phyloP scores from a whole-genome alignment of 148 eudicot species.

The Nepenthes mirabilis region DNA sequence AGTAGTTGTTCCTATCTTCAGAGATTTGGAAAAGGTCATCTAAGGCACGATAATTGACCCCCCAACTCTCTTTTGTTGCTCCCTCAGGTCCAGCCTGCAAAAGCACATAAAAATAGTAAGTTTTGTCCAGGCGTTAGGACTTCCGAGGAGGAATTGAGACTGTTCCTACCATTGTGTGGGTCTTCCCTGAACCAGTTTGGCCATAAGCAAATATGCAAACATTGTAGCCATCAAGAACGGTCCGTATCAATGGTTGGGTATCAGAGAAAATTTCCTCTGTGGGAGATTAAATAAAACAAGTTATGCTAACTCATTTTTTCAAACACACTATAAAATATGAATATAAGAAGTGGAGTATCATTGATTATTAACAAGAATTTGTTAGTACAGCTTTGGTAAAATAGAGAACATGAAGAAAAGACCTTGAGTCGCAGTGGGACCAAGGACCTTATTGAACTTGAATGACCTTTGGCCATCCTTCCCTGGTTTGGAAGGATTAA shows the following conservation, averaged over 20 bases:
- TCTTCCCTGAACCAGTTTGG: slow-evolving; percentile 83
- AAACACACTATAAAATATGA: not conserved
- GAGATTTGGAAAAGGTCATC: slow-evolving; percentile 51
- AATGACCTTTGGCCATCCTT: slow-evolving; percentile 61
- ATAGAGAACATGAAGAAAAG: slow-evolving; percentile 11
- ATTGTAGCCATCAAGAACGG: slow-evolving; percentile 70
- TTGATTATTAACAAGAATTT: not conserved
- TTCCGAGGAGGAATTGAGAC: not conserved
- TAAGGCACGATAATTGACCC: slow-evolving; percentile 63
- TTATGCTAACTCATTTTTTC: not conserved
- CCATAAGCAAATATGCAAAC: slow-evolving; percentile 84
- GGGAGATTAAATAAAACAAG: slow-evolving; percentile 3
- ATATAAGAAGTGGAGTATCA: not conserved
- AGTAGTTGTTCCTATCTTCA: slow-evolving; percentile 32
- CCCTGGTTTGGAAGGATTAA: slow-evolving; percentile 56
- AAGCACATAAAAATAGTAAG: slow-evolving; percentile 3
- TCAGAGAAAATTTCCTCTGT: slow-evolving; percentile 49
- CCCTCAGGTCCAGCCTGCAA: slow-evolving; percentile 49
- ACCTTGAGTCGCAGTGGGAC: slow-evolving; percentile 81
- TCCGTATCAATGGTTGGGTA: slow-evolving; percentile 49
- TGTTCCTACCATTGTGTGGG: slow-evolving; percentile 54
- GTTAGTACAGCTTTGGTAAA: not conserved
- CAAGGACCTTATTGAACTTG: slow-evolving; percentile 85
- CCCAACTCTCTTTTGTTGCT: slow-evolving; percentile 49
- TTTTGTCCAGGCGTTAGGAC: slow-evolving; percentile 1